phyloP scores from a whole-genome alignment of 495 filamentous ascomycete genomes.

The Massariosphaeria phaeospora region DNA sequence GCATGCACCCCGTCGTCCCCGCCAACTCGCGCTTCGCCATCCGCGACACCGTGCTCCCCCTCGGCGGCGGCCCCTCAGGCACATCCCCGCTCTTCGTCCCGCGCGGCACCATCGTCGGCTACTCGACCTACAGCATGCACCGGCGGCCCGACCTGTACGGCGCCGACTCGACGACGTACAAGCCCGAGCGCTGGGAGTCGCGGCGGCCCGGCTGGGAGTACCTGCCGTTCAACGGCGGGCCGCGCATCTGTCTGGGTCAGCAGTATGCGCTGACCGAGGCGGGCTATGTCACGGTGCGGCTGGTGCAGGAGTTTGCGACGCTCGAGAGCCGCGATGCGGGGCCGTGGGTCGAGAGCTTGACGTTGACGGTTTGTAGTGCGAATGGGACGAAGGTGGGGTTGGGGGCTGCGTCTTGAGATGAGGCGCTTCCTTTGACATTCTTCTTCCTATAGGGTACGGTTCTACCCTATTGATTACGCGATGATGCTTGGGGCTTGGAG shows the following conservation, averaged over 20 bases:
- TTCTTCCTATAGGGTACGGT: too few species aligned
- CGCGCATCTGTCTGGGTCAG: conserved; percentile 41
- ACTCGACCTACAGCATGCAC: conserved; percentile 50
- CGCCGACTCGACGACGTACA: conserved; percentile 38
- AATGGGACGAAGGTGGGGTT: conserved; percentile 29
- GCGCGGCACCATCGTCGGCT: conserved; percentile 45
- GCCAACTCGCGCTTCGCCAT: conserved; percentile 47
- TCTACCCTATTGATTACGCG: too few species aligned
- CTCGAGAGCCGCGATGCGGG: conserved; percentile 39
- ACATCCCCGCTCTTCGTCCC: conserved; percentile 41
- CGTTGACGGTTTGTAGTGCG: conserved; percentile 34
- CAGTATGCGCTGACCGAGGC: conserved; percentile 42
- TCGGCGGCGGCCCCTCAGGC: conserved; percentile 37
- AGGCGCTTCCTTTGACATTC: too few species aligned
- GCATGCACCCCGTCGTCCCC: conserved; percentile 51
- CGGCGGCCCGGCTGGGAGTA: conserved; percentile 41
- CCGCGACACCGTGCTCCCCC: conserved; percentile 46
- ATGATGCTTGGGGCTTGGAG: too few species aligned
- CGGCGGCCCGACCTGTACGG: conserved; percentile 50
- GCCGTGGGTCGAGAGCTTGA: conserved; percentile 28
- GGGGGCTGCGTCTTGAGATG: neutral
- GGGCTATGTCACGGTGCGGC: conserved; percentile 35
- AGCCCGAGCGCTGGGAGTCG: conserved; percentile 40
- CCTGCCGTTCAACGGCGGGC: conserved; percentile 43
- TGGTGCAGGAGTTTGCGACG: conserved; percentile 44